A percentile compares a stretch with the other conserved stretches of the same genome.
phyloP scores from a whole-genome alignment of 2,329 filamentous ascomycete species.

The Diaporthe ilicicola region DNA sequence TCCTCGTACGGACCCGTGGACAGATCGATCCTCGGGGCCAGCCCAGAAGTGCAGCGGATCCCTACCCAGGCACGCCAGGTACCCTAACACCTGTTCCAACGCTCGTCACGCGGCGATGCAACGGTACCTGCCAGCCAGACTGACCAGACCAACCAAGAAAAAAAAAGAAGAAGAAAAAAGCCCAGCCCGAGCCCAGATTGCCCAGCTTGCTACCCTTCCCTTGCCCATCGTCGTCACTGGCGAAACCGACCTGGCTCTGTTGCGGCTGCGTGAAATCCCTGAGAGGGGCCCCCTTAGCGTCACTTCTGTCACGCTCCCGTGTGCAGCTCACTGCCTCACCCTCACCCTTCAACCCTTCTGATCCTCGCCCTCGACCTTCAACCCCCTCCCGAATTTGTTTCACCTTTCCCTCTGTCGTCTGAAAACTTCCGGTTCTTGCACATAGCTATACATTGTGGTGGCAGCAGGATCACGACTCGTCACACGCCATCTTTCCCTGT shows the following conservation, averaged over 20 bases:
- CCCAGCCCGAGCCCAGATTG: conserved; percentile 13
- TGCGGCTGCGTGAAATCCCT: neutral
- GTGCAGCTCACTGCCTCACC: conserved; percentile 11
- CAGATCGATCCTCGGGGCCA: neutral
- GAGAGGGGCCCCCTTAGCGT: neutral
- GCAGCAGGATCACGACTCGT: neutral
- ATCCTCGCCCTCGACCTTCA: neutral
- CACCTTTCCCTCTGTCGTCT: neutral
- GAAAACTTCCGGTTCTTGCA: neutral
- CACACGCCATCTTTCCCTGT: neutral
- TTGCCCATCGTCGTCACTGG: neutral
- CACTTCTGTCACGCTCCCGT: conserved; percentile 1
- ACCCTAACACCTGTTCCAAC: neutral
- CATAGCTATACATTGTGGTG: neutral
- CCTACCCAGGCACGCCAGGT: too few species aligned
- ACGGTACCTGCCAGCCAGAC: neutral
- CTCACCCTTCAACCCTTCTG: conserved; percentile 1
- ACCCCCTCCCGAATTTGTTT: conserved; percentile 1
- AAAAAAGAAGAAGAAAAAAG: too few species aligned
- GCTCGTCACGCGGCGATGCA: conserved; percentile 17
- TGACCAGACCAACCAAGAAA: too few species aligned
- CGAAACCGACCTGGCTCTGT: neutral
- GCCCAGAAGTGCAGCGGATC: conserved; percentile 8
- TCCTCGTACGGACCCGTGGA: conserved; percentile 5
- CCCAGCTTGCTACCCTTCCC: too few species aligned